phyloP scores from a whole-genome alignment of 805 yeast species.

The Yamadazyma philogaea region DNA sequence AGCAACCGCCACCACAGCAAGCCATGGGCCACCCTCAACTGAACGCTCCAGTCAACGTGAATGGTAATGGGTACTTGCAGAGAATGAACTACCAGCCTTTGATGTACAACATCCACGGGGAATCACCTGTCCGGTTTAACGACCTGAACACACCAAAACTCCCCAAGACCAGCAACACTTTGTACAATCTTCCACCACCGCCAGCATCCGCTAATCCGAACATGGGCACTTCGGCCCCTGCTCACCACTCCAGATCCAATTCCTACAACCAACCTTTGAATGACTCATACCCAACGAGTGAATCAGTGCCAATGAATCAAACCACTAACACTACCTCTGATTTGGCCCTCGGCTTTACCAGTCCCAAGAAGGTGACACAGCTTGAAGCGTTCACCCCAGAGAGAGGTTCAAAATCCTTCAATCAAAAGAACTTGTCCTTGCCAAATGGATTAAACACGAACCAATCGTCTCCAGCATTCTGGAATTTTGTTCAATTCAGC shows the following conservation, averaged over 20 bases:
- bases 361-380: conserved; percentile 42
- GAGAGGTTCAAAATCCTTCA: conserved; percentile 33
- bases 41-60: conserved; percentile 8
- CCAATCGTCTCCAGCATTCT: conserved; percentile 82
- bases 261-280: conserved; percentile 20
- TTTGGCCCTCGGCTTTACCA: conserved; percentile 35
- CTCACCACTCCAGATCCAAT: conserved; percentile 29
- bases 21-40: background rate
- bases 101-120: conserved; percentile 22
- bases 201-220: conserved; percentile 17
- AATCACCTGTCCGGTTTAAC: conserved; percentile 24
- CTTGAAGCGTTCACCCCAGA: conserved; percentile 46
- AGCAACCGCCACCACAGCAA: conserved; percentile 2
- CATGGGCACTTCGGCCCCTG: conserved; percentile 16
- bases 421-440: conserved; percentile 23
- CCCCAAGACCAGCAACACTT: conserved; percentile 25
- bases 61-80: conserved; percentile 12
- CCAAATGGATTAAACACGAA: conserved; percentile 36
- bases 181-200: conserved; percentile 35
- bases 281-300: conserved; percentile 11
- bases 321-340: conserved; percentile 28
- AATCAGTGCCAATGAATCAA: conserved; percentile 9
- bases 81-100: conserved; percentile 13
- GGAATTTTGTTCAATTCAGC: conserved; percentile 85
- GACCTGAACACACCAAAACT: conserved; percentile 28